These are phyloP conservation scores for Sphenostylis stenocarpa DNA, from an alignment of 306 rosid genomes.

Conservation along the genomic window DNA sequence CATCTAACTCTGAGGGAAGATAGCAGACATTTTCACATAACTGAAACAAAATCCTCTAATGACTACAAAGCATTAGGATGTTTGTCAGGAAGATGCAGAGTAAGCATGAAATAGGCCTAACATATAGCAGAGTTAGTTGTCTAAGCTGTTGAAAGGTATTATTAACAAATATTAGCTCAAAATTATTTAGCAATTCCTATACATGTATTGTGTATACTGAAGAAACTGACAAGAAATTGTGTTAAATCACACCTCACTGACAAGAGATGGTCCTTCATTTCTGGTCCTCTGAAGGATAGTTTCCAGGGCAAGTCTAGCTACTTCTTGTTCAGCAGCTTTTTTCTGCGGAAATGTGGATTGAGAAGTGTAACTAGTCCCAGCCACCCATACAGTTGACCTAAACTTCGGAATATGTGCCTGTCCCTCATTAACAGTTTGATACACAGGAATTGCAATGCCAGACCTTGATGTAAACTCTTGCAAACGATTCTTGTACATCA, in stretches of 20 bases:
- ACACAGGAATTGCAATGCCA: conserved; percentile 34
- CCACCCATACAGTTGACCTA: conserved; percentile 47
- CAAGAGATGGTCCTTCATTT: conserved; percentile 37
- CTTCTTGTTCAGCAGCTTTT: conserved; percentile 60
- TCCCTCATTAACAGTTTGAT: conserved; percentile 51
- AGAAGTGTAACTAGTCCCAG: conserved; percentile 38
- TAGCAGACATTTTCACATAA: not conserved
- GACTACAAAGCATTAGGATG: not conserved
- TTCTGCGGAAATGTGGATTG: conserved; percentile 24
- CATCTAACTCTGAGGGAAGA: not conserved
- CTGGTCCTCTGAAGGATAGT: conserved; percentile 4
- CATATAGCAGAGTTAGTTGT: not conserved
- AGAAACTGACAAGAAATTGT: not conserved
- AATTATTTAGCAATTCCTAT: not conserved
- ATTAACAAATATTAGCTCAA: not conserved
- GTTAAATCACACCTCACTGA: conserved; percentile 42
- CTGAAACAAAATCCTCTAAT: not conserved
- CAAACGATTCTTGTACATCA: conserved; percentile 34
- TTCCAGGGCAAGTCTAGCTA: conserved; percentile 48
- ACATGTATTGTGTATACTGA: not conserved
- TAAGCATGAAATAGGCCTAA: not conserved
- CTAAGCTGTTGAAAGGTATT: not conserved
- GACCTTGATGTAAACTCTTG: conserved; percentile 39
- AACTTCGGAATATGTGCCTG: conserved; percentile 13
- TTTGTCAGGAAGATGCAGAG: not conserved